A percentile compares a stretch with the other conserved stretches of the same genome.
Evolutionary conservation across 1,139 yeast species (phyloP).

Genomic region (Yamadazyma triangularis): DNA sequence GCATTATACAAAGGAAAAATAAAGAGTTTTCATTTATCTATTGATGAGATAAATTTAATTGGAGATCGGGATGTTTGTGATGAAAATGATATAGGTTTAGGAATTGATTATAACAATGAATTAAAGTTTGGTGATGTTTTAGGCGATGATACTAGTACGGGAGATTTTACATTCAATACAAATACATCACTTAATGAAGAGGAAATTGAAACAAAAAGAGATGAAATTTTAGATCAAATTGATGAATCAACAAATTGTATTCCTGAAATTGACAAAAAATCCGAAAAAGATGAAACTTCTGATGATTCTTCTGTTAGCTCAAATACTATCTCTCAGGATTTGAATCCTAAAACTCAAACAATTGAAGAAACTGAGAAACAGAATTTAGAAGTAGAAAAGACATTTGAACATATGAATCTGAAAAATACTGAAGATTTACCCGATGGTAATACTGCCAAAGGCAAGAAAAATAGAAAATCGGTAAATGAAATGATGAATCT

Average conservation of each 20-base stretch:
- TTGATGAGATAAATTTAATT: slow-evolving; percentile 21
- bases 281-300: background rate
- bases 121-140: slow-evolving; percentile 3
- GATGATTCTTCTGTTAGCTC: background rate
- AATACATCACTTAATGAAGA: too few relatives aligned
- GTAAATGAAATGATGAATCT: slow-evolving; percentile 23
- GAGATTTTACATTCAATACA: background rate
- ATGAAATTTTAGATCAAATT: background rate
- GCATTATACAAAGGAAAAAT: slow-evolving; percentile 10
- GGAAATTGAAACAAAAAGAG: background rate
- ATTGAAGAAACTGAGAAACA: background rate
- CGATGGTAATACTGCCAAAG: background rate
- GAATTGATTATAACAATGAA: background rate
- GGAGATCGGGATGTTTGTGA: slow-evolving; percentile 3
- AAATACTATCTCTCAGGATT: background rate
- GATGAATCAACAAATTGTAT: background rate
- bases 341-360: background rate
- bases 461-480: slow-evolving; percentile 18
- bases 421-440: background rate
- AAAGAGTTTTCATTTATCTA: slow-evolving; percentile 29
- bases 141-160: slow-evolving; percentile 1
- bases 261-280: background rate
- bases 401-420: background rate
- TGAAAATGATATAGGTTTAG: background rate
- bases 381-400: background rate